A percentile compares a stretch with the other conserved stretches of the same genome.
Evolutionary conservation across 768 basidiomycete species (phyloP).

Genomic region (Paxillus involutus): DNA sequence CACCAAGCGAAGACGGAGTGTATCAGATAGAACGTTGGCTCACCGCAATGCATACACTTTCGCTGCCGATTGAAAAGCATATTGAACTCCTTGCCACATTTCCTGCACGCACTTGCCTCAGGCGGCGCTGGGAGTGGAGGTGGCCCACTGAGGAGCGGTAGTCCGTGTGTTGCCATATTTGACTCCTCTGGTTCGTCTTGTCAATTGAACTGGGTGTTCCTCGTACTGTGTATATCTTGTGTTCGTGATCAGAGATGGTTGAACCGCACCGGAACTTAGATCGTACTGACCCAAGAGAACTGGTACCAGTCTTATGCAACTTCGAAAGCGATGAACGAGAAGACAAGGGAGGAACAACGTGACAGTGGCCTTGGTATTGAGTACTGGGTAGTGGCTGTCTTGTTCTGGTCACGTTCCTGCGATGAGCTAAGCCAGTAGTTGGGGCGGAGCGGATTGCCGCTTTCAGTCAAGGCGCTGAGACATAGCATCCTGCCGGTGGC

Average conservation of each 20-base stretch:
- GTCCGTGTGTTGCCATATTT: conserved; percentile 37
- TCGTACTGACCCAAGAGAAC: neutral
- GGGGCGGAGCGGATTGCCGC: too few relatives aligned
- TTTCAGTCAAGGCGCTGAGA: too few relatives aligned
- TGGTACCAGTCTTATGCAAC: neutral
- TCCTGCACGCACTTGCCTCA: conserved; percentile 50
- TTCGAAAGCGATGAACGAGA: neutral
- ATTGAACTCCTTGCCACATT: conserved; percentile 74
- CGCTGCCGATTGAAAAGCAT: conserved; percentile 62
- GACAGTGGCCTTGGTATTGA: neutral
- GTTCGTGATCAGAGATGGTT: neutral
- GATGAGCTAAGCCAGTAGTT: too few relatives aligned
- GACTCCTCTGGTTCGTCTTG: neutral
- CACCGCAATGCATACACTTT: conserved; percentile 77
- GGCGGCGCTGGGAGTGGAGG: conserved; percentile 39
- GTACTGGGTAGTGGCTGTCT: too few relatives aligned
- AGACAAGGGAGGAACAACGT: neutral
- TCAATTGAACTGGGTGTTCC: neutral
- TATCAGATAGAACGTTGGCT: conserved; percentile 19
- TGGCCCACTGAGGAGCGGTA: conserved; percentile 73
- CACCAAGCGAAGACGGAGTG: neutral
- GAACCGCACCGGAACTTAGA: neutral
- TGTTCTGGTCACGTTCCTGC: too few relatives aligned
- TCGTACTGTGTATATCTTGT: neutral
- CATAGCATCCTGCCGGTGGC: too few relatives aligned